Evolutionary conservation across 23 red algal species (phyloP).

Genomic region (Gracilaria domingensis): DNA sequence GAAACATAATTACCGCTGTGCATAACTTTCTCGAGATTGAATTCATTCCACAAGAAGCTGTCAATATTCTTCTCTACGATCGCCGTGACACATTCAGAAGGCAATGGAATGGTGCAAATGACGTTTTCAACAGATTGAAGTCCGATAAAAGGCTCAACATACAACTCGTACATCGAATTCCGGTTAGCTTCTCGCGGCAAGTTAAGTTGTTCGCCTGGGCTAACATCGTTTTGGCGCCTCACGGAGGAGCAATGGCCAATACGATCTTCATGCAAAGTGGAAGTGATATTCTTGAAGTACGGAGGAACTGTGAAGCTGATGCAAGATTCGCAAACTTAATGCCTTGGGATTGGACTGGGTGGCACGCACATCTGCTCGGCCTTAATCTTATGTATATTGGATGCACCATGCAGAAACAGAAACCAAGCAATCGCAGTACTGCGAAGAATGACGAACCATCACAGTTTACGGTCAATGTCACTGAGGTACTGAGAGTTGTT

Average conservation of each 20-base stretch:
- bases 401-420: conserved; percentile 9
- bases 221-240: conserved; percentile 25
- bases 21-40: neutral
- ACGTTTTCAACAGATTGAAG: conserved; percentile 16
- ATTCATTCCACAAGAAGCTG: neutral
- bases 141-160: conserved; percentile 27
- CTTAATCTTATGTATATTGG: conserved; percentile 39
- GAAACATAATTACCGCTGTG: conserved; percentile 2
- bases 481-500: conserved; percentile 9
- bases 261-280: conserved; percentile 48
- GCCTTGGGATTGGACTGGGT: conserved; percentile 54
- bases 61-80: conserved; percentile 42
- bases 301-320: conserved; percentile 38
- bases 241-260: conserved; percentile 43
- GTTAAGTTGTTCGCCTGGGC: conserved; percentile 46
- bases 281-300: conserved; percentile 37
- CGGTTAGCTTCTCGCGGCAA: conserved; percentile 23
- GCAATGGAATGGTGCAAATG: conserved; percentile 23
- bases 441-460: neutral
- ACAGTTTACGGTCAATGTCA: conserved; percentile 9
- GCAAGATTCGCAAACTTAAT: neutral
- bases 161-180: conserved; percentile 36
- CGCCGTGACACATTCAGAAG: conserved; percentile 37
- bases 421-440: no score
- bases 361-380: conserved; percentile 46